These are phyloP conservation scores for Gastrodia elata DNA, from an alignment of 106 monocot species.

Conservation along the genomic window DNA sequence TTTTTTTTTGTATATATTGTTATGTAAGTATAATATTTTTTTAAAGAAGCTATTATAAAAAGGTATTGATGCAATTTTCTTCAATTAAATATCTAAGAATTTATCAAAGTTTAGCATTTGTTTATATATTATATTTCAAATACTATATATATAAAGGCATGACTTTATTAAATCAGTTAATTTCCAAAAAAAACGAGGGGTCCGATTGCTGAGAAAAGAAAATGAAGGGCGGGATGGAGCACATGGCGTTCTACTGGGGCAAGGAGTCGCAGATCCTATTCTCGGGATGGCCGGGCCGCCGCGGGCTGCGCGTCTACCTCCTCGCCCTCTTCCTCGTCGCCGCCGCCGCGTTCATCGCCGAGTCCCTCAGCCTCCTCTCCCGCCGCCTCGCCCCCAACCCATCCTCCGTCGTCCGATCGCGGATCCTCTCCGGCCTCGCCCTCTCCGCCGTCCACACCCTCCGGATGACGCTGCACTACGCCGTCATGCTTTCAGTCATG, in stretches of 20 bases:
- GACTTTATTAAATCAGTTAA: no score
- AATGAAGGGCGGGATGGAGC: constrained; percentile 14
- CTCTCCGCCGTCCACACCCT: constrained; percentile 11
- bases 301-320: constrained; percentile 34
- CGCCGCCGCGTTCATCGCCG: constrained; percentile 17
- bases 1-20: no score
- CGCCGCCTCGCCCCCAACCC: not conserved
- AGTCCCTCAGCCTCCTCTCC: constrained; percentile 14
- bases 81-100: no score
- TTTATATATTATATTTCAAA: no score
- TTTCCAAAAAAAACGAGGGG: no score
- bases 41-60: no score
- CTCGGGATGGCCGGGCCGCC: constrained; percentile 41
- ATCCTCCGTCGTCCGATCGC: not conserved
- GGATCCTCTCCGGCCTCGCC: not conserved
- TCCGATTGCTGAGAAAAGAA: no score
- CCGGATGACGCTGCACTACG: constrained; percentile 32
- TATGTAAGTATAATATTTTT: no score
- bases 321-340: constrained; percentile 30
- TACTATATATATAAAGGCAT: no score
- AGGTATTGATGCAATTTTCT: no score
- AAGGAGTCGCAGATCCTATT: constrained; percentile 28
- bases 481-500: constrained; percentile 61
- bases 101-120: no score
- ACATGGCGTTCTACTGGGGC: constrained; percentile 54